Base-by-base conservation (phyloP, 2,329 filamentous ascomycete species). In the Pleomassaria siparia region DNA sequence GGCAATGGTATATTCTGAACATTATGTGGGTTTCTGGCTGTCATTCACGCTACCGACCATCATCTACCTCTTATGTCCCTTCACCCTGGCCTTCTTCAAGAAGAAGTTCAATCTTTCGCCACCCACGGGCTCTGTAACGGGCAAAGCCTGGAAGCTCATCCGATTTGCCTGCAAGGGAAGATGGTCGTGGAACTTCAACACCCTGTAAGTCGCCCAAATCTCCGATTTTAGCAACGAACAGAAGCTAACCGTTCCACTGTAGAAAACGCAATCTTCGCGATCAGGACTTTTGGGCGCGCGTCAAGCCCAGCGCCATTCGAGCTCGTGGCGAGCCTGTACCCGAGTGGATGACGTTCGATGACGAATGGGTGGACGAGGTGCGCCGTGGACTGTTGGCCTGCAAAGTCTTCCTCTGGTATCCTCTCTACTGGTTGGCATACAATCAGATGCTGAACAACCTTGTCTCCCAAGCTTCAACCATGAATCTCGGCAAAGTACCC, bases 351-450 rank as follows among this genome's bases (percentile, higher is more conserved):
- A 88, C 84, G 0, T 91, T 89, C 56, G 87, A 91, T 51, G 88
- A 91, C 56, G 81, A 81, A 48, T 91, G 86, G 86, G 87, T 91
- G 6, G 86, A 90, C 46, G 86, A 91, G 64, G 83, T 91, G 39
- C 77, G 78, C 44, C 84, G 87, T 67, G 87, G 86, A 49, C 46
- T 67, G 13, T 53, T 61, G 18, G 67, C 70, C 2, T 73, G 70
- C 63, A 65, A 65, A 21, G 66, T 73, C 7, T 73, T 73, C 47
- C 49, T 84, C 47, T 89, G 86, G 75, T 82, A 84, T 53, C 87
- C 87, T 24, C 47, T 67, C 0, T 66, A 62, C 48, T 66, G 60
- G 60, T 43, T 65, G 0, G 51, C 53, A 2, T 59, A 53, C 44
- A 80, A 79, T 44, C 85, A 88, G 58, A 83, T 87, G 72, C 21